A percentile compares a stretch with the other conserved stretches of the same genome.
phyloP scores from a whole-genome alignment of 2,329 filamentous ascomycete species.

The Fusarium coffeatum region DNA sequence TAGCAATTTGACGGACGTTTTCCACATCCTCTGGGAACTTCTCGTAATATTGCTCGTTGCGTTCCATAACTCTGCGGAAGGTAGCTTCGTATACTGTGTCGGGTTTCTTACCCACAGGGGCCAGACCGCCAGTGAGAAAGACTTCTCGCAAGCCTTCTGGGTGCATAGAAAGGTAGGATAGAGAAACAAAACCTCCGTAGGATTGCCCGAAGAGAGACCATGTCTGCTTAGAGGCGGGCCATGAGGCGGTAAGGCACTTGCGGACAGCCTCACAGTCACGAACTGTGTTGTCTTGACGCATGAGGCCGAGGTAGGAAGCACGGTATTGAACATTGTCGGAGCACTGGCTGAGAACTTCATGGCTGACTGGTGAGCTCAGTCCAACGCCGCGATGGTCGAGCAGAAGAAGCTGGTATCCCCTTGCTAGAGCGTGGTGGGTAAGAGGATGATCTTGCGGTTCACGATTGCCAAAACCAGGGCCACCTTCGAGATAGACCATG shows the following conservation, averaged over 20 bases:
- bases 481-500: conserved; percentile 84
- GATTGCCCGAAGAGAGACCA: conserved; percentile 93
- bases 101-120: conserved; percentile 76
- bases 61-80: conserved; percentile 74
- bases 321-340: conserved; percentile 75
- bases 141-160: conserved; percentile 83
- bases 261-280: conserved; percentile 89
- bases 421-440: conserved; percentile 76
- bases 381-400: conserved; percentile 95
- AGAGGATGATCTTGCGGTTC: conserved; percentile 79
- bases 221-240: conserved; percentile 75
- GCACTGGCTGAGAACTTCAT: conserved; percentile 70
- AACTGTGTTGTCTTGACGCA: conserved; percentile 91
- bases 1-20: conserved; percentile 73
- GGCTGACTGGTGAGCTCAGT: conserved; percentile 82
- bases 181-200: conserved; percentile 87
- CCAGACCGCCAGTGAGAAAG: conserved; percentile 86
- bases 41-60: conserved; percentile 82
- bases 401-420: conserved; percentile 85
- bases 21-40: conserved; percentile 87
- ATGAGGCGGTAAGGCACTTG: conserved; percentile 75
- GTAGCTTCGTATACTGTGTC: conserved; percentile 81
- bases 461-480: conserved; percentile 82
- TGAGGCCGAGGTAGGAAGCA: conserved; percentile 82
- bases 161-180: conserved; percentile 85